Evolutionary conservation across 306 rosid species (phyloP).

Genomic region (Rubus idaeus): DNA sequence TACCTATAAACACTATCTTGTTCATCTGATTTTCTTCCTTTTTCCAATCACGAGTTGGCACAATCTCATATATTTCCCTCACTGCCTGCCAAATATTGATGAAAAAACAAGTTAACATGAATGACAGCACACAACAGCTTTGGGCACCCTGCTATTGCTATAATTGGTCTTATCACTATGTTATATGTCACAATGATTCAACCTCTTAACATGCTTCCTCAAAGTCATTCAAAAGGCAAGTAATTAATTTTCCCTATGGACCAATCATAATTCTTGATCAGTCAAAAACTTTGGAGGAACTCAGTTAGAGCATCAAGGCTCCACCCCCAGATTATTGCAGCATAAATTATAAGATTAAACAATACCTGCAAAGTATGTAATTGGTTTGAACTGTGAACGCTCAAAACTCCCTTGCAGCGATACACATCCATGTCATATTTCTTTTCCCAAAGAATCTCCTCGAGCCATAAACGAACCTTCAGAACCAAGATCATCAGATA

Average conservation of each 20-base stretch:
- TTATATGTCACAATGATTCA: not conserved
- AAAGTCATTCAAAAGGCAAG: not conserved
- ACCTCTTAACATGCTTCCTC: not conserved
- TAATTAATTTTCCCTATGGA: not conserved
- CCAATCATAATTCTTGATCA: not conserved
- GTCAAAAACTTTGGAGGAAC: not conserved
- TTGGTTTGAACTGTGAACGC: constrained; percentile 59
- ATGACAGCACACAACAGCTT: not conserved
- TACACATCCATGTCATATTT: constrained; percentile 85
- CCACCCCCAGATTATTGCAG: not conserved
- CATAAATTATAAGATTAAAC: not conserved
- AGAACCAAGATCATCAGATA: constrained; percentile 17
- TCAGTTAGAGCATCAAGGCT: not conserved
- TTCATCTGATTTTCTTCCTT: constrained; percentile 60
- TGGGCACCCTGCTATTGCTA: not conserved
- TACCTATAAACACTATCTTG: constrained; percentile 93
- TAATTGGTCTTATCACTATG: not conserved
- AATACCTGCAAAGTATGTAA: constrained; percentile 89
- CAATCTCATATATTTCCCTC: constrained; percentile 80
- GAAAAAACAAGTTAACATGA: not conserved
- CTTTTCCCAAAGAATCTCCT: constrained; percentile 98
- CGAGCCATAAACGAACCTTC: constrained; percentile 80
- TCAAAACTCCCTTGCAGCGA: constrained; percentile 87
- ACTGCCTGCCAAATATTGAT: constrained; percentile 63
- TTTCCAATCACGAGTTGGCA: constrained; percentile 81